Percentiles rank a stretch among this genome's conserved stretches.
Conservation (phyloP, 768 basidiomycete species). For the Chiua virens region DNA sequence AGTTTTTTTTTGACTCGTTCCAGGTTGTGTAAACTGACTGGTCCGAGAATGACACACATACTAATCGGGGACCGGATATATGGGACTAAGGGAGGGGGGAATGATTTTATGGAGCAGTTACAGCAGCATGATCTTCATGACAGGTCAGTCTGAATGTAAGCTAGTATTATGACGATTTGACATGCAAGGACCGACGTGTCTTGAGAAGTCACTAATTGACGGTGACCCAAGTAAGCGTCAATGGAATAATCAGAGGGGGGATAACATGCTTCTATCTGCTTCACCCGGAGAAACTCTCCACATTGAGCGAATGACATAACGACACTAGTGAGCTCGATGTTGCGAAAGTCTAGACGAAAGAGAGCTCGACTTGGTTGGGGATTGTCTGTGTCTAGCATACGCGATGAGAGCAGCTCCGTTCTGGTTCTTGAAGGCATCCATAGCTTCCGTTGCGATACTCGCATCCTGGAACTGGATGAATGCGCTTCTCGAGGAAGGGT, state of each 20-base stretch:
- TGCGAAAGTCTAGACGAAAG: slow-evolving; percentile 24
- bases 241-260: neutral
- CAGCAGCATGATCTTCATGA: no score
- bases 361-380: neutral
- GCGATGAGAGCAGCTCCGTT: slow-evolving; percentile 2
- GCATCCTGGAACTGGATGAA: slow-evolving; percentile 55
- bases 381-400: slow-evolving; percentile 21
- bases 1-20: neutral
- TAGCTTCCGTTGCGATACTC: slow-evolving; percentile 48
- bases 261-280: slow-evolving; percentile 1
- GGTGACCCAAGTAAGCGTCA: no score
- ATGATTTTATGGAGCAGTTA: neutral
- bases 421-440: slow-evolving; percentile 37
- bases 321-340: slow-evolving; percentile 1
- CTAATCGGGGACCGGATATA: neutral
- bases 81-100: neutral
- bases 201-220: no score
- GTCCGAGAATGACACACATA: no score
- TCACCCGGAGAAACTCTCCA: neutral
- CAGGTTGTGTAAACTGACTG: neutral
- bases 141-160: no score
- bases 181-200: no score
- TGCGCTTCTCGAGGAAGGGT: slow-evolving; percentile 34
- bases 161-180: no score
- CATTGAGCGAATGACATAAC: neutral